Percentiles rank a stretch among this genome's conserved stretches.
Evolutionary conservation across 2,329 filamentous ascomycete genomes (phyloP).

Genomic region (Ascochyta viciae-villosae): DNA sequence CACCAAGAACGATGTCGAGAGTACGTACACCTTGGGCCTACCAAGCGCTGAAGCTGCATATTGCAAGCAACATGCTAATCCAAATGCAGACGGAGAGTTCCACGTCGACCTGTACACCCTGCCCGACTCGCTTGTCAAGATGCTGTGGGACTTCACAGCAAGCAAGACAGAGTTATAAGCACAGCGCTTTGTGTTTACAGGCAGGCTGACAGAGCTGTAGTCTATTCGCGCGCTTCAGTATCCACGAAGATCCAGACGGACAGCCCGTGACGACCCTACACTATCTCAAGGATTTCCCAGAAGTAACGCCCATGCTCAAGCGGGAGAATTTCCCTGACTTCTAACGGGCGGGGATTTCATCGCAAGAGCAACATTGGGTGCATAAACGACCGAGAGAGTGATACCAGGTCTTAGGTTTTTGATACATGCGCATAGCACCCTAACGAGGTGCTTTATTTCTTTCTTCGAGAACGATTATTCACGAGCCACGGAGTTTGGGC

Average conservation of each 20-base stretch:
- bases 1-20: slow-evolving; percentile 95
- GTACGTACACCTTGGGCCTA: slow-evolving; percentile 61
- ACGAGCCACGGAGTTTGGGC: slow-evolving; percentile 24
- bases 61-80: slow-evolving; percentile 23
- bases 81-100: slow-evolving; percentile 83
- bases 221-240: background rate
- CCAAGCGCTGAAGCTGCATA: background rate
- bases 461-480: background rate
- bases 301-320: background rate
- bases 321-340: background rate
- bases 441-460: background rate
- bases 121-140: slow-evolving; percentile 85
- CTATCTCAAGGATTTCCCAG: background rate
- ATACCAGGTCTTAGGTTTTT: background rate
- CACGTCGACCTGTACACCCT: slow-evolving; percentile 98
- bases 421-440: background rate
- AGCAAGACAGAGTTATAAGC: slow-evolving; percentile 44
- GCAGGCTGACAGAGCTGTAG: background rate
- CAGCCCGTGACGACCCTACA: background rate
- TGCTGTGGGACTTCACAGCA: slow-evolving; percentile 87
- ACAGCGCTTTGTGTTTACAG: background rate
- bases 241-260: background rate
- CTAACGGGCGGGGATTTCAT: background rate
- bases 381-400: background rate
- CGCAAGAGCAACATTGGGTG: background rate